Evolutionary conservation across 2,329 filamentous ascomycete genomes (phyloP).

Genomic region (Chaetoscypha palmicola): DNA sequence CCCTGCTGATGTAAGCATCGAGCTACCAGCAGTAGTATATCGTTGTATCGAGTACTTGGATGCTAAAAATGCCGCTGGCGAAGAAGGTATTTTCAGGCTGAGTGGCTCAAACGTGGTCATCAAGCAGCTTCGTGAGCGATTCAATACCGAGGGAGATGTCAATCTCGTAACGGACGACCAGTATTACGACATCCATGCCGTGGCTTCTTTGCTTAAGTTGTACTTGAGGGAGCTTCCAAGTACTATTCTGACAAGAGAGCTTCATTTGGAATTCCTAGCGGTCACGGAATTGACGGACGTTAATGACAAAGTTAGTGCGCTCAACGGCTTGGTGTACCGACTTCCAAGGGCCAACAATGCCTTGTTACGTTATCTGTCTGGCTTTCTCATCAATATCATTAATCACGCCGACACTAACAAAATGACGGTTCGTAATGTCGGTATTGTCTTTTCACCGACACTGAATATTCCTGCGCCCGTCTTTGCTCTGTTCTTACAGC

Average conservation of each 20-base stretch:
- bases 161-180: conserved; percentile 75
- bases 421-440: conserved; percentile 96
- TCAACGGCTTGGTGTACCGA: conserved; percentile 71
- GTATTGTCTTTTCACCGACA: conserved; percentile 96
- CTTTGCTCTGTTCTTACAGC: conserved; percentile 87
- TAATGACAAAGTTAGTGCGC: conserved; percentile 66
- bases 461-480: conserved; percentile 93
- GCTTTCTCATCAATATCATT: conserved; percentile 86
- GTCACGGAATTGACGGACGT: conserved; percentile 73
- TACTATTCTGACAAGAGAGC: conserved; percentile 82
- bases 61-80: conserved; percentile 68
- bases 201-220: conserved; percentile 87
- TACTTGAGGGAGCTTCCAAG: conserved; percentile 89
- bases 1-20: conserved; percentile 64
- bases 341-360: conserved; percentile 76
- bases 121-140: conserved; percentile 82
- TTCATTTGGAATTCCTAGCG: conserved; percentile 81
- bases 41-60: conserved; percentile 91
- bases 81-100: conserved; percentile 94
- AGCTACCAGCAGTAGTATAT: conserved; percentile 87
- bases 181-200: conserved; percentile 92
- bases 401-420: conserved; percentile 88
- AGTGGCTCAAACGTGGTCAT: conserved; percentile 97
- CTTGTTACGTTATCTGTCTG: conserved; percentile 75
- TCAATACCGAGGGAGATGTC: conserved; percentile 88